Base-by-base conservation (phyloP, 306 rosid genomes). In the Trichosanthes truncata region DNA sequence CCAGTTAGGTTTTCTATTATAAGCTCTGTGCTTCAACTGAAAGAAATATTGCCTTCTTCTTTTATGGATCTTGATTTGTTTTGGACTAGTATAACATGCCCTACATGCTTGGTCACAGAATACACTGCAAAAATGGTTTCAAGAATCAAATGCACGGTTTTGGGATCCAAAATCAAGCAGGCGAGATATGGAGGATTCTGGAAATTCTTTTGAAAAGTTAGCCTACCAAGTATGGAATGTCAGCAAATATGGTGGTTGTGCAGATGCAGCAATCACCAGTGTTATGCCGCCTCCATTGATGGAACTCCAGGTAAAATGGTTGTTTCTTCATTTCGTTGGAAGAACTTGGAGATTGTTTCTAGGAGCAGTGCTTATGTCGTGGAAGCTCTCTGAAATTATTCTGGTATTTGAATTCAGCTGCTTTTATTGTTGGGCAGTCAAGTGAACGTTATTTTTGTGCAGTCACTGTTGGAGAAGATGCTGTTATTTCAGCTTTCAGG, bases 341-440 rank as follows among this genome's bases (percentile, higher is more conserved):
- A 43, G 74, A 65, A 6, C 57, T 10, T 52, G 23, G 56, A 52
- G 57, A 40, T 45, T 36, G 46, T 81, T 73, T 59, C 76, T 53
- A 38, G 69, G 20, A 25, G 59, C 81, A 40, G 61, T 83, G 43
- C 62, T 69, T 82, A 23, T 82, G 71, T 59, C 62, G 51, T 85
- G 92, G 93, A 83, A 85, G 85, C 76, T 84, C 82, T 91, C 96
- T 94, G 97, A 95, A 89, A 77, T 85, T 89, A 91, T 93, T 90
- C 87, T 89, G 91, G 87, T 87, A 86, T 93, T 96, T 96, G 97
- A 95, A 93, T 91, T 96, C 98, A 93, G 98, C 97, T 96, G 89
- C 94, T 92, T 95, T 93, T 92, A 86, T 92, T 95, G 89, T 95
- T 93, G 98, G 91, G 91, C 99, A 96, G 99, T 96, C 99, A 77